Evolutionary conservation across 2,329 filamentous ascomycete genomes (phyloP).

Genomic region (Alternaria novae-zelandiae): DNA sequence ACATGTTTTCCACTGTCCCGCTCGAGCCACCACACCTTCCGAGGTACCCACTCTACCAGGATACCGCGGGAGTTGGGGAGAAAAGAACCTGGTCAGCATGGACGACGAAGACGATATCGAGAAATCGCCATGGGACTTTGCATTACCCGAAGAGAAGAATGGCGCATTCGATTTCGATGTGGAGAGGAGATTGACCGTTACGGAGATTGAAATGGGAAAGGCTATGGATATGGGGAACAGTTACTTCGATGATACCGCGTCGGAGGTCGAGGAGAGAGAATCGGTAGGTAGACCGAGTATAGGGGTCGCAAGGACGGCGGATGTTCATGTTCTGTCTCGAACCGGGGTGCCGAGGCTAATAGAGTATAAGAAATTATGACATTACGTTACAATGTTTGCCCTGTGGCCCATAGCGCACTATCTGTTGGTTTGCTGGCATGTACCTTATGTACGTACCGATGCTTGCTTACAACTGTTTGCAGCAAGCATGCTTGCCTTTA

Average conservation of each 20-base stretch:
- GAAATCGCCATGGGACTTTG: neutral
- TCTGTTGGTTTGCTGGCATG: neutral
- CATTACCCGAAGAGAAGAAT: neutral
- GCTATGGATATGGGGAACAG: neutral
- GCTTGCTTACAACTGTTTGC: neutral
- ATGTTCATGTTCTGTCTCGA: neutral
- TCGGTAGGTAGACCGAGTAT: neutral
- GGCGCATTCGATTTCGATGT: slow-evolving; percentile 1
- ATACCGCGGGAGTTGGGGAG: slow-evolving; percentile 19
- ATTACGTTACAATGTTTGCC: neutral
- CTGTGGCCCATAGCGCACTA: neutral
- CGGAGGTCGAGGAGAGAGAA: slow-evolving; percentile 13
- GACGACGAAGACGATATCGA: neutral
- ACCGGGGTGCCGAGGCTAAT: neutral
- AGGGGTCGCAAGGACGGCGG: slow-evolving; percentile 4
- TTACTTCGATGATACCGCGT: slow-evolving; percentile 20
- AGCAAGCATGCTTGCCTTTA: neutral
- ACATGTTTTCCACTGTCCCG: slow-evolving; percentile 9
- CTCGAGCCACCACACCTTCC: slow-evolving; percentile 14
- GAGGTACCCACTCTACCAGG: slow-evolving; percentile 22
- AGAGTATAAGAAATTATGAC: slow-evolving; percentile 11
- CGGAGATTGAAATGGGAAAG: slow-evolving; percentile 7
- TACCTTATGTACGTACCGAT: neutral
- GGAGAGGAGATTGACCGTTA: slow-evolving; percentile 6
- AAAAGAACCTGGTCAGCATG: slow-evolving; percentile 1